Conservation (phyloP, 176 grass and related monocot genomes). For the Metroxylon sagu region DNA sequence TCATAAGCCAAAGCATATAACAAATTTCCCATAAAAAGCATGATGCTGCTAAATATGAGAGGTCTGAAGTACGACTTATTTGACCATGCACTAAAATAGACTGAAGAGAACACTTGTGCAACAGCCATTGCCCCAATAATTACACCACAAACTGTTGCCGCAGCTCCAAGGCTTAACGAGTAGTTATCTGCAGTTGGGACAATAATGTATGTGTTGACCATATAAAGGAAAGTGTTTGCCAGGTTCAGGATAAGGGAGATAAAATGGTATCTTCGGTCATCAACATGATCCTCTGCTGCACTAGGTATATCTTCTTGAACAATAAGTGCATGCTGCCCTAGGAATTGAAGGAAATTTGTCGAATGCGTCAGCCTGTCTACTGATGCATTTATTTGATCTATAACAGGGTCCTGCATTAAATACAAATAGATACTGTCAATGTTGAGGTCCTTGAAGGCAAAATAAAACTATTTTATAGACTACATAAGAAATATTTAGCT, state of each 20-base stretch:
- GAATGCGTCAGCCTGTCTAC: slow-evolving; percentile 71
- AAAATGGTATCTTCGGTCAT: slow-evolving; percentile 69
- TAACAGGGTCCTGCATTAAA: slow-evolving; percentile 67
- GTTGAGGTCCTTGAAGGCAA: no score
- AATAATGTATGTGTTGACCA: slow-evolving; percentile 96
- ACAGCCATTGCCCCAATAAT: slow-evolving; percentile 96
- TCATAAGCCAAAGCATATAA: slow-evolving; percentile 87
- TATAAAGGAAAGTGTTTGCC: slow-evolving; percentile 77
- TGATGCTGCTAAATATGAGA: slow-evolving; percentile 84
- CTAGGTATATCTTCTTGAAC: slow-evolving; percentile 35
- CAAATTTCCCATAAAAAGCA: slow-evolving; percentile 66
- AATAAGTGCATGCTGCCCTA: slow-evolving; percentile 78
- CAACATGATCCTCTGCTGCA: slow-evolving; percentile 36
- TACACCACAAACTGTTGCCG: slow-evolving; percentile 88
- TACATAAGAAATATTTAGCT: no score
- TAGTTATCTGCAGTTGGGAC: slow-evolving; percentile 93
- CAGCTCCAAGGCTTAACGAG: slow-evolving; percentile 82
- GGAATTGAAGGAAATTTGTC: slow-evolving; percentile 79
- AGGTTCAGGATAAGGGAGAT: slow-evolving; percentile 69
- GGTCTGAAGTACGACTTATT: slow-evolving; percentile 89
- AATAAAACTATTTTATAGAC: no score
- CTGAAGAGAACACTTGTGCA: slow-evolving; percentile 96
- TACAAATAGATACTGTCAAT: slow-evolving; percentile 1
- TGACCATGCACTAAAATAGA: slow-evolving; percentile 96
- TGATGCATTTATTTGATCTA: slow-evolving; percentile 91